phyloP scores from a whole-genome alignment of 1,284 basidiomycete species.

The Filobasidium uniguttulatum region DNA sequence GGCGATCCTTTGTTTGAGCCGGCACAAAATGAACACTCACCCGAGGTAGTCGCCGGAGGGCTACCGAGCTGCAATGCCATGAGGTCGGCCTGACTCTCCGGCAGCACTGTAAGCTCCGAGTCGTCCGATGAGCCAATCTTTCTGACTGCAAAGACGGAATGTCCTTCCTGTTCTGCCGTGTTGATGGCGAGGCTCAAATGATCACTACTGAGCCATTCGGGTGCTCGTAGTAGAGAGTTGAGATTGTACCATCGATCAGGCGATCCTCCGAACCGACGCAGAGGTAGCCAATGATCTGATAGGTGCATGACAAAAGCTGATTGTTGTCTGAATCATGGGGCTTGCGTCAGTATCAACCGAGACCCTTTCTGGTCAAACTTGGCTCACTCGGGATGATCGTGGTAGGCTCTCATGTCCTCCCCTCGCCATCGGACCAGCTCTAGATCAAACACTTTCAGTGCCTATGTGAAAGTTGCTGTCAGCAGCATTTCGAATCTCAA shows the following conservation, averaged over 20 bases:
- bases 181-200: conserved; percentile 76
- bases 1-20: too few relatives aligned
- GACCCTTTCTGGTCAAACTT: neutral
- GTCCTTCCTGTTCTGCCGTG: conserved; percentile 76
- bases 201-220: conserved; percentile 68
- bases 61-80: conserved; percentile 30
- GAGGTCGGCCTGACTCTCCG: conserved; percentile 30
- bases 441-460: conserved; percentile 68
- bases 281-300: conserved; percentile 74
- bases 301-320: conserved; percentile 80
- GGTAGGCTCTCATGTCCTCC: conserved; percentile 62
- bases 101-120: conserved; percentile 21
- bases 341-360: neutral
- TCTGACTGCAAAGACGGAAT: conserved; percentile 71
- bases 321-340: conserved; percentile 46
- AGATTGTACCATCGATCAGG: conserved; percentile 73
- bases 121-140: conserved; percentile 30
- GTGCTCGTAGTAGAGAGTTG: conserved; percentile 57
- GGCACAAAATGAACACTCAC: too few relatives aligned
- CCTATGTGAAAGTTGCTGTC: conserved; percentile 26
- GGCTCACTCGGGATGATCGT: conserved; percentile 61
- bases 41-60: too few relatives aligned
- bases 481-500: neutral
- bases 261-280: conserved; percentile 60
- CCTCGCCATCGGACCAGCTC: conserved; percentile 71